Evolutionary conservation across 148 eudicot species (phyloP), one percentile per base, ranked within the genome.

Genomic region (Cornus florida): DNA sequence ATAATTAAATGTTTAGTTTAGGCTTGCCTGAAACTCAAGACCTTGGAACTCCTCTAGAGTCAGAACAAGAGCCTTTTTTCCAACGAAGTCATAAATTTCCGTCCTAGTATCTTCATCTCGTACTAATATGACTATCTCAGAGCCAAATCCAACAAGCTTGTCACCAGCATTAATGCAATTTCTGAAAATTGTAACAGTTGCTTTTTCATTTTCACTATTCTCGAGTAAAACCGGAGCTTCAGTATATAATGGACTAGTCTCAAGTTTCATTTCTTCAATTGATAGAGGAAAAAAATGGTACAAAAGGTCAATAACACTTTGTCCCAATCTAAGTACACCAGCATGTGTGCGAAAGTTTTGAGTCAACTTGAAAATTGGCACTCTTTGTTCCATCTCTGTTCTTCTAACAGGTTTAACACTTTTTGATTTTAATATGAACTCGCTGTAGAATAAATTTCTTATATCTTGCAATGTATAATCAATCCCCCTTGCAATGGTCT

Each of bases 401-500:
- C 75, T 85, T 62, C 83, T 83, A 50, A 60, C 59, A 9, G 13
- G 32, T 66, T 48, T 76, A 73, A 78, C 82, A 71, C 39, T 69
- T 67, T 33, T 79, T 31, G 83, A 73, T 50, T 80, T 79, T 84
- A 20, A 39, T 16, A 92, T 14, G 77, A 92, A 92, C 89, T 92
- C 89, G 2, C 80, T 89, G 65, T 83, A 92, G 69, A 90, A 92
- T 22, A 92, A 53, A 38, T 89, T 87, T 82, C 92, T 68, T 69
- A 92, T 83, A 76, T 90, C 97, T 78, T 92, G 86, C 69, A 91
- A 91, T 64, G 93, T 77, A 57, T 91, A 93, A 79, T 93, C 97
- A 43, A 93, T 85, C 19, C 97, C 97, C 75, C 93, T 83, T 33
- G 97, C 95, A 78, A 93, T 93, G 0, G 97, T 93, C 41, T 93